Evolutionary conservation across 352 stramenopile species (phyloP).

Genomic region (Pythium phragmiticola): DNA sequence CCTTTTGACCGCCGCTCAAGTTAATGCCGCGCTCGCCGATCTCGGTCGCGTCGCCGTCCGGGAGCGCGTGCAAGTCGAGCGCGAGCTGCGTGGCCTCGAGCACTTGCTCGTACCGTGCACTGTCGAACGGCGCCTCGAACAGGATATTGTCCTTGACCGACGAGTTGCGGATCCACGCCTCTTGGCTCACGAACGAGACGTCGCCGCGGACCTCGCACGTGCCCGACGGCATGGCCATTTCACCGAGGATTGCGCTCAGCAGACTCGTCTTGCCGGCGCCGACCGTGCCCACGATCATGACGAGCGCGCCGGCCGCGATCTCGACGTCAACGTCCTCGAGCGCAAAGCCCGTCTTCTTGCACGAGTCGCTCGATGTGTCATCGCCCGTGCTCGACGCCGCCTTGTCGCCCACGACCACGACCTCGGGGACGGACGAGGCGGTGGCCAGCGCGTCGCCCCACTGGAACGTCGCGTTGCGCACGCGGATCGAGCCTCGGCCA

Average conservation of each 20-base stretch:
- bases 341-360: conserved; percentile 25
- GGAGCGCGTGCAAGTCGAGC: conserved; percentile 65
- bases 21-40: conserved; percentile 61
- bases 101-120: conserved; percentile 33
- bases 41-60: conserved; percentile 68
- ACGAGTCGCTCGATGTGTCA: conserved; percentile 9
- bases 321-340: conserved; percentile 51
- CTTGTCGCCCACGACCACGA: conserved; percentile 28
- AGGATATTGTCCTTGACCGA: conserved; percentile 40
- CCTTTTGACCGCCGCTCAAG: conserved; percentile 40
- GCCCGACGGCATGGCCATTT: conserved; percentile 31
- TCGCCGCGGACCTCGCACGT: conserved; percentile 25
- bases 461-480: conserved; percentile 25
- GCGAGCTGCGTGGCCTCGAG: conserved; percentile 57
- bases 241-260: conserved; percentile 40
- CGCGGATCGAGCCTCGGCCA: conserved; percentile 14
- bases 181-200: conserved; percentile 36
- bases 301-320: conserved; percentile 49
- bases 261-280: conserved; percentile 46
- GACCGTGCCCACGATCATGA: conserved; percentile 49
- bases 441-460: conserved; percentile 5
- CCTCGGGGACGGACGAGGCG: conserved; percentile 3
- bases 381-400: background rate
- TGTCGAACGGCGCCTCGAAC: conserved; percentile 33
- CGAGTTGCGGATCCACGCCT: conserved; percentile 43